Base-by-base conservation (phyloP, 2,329 filamentous ascomycete genomes). In the Cadophora sp. region DNA sequence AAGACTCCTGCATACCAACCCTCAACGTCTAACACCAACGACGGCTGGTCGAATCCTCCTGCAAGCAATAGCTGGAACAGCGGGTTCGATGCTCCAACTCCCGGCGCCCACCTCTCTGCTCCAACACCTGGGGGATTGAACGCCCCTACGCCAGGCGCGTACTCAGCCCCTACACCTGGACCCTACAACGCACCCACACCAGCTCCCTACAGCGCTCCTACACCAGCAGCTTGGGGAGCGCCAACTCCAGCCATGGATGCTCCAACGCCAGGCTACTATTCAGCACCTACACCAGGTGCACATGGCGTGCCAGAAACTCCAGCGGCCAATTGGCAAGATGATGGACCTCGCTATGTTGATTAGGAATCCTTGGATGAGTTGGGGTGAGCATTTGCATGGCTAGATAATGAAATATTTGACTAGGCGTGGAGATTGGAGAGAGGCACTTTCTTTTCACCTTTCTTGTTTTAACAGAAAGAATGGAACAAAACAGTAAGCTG, bases 101-200 rank as follows among this genome's bases (percentile, higher is more conserved):
- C 62, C 29, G 62, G 62, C n/a, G 86, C 82, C 8, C 83, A 82
- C 14, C 80, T 88, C n/a, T 83, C 86, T 26, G 88, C 88, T 8
- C 87, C 88, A 4, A 90, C 87, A 6, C 88, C 88, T 0, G 87
- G 85, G 58, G 86, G 86, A 0, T 79, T 89, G 75, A 88, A 87
- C 73, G 92, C 92, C 3, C 91, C 91, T 0, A 94, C 92, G 0
- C 92, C 91, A 0, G 91, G 89, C 2, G 89, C 87, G 7, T 88
- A 88, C 72, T 64, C 62, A 26, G 77, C 76, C 31, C 81, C 83
- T 24, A 86, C 84, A 1, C 83, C 83, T 4, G 82, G 81, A 22
- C 82, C 81, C 11, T 79, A 81, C 68, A 80, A 83, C 70, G 84
- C 84, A 14, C 84, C 84, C 19, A 85, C 84, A 1, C 84, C 84